A percentile compares a stretch with the other conserved stretches of the same genome.
Conservation (phyloP, 805 yeast species). For the Saccharomycopsis microspora region DNA sequence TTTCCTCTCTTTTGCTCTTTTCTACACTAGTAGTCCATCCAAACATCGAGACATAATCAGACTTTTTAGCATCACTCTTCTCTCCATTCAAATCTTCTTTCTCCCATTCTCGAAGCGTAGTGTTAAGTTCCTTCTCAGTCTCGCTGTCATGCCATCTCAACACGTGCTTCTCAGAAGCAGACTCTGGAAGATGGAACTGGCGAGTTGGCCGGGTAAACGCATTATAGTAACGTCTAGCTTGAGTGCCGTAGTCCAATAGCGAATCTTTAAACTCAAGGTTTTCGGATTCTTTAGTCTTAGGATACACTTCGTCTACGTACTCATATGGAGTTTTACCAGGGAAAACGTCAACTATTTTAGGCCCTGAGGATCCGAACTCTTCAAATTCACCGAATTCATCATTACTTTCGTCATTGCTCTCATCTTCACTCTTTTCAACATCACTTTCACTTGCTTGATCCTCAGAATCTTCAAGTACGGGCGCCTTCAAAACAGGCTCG, state of each 20-base stretch:
- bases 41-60: conserved; percentile 13
- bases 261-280: neutral
- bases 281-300: no score
- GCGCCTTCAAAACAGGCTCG: no score
- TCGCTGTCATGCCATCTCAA: conserved; percentile 11
- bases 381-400: conserved; percentile 12
- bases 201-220: conserved; percentile 10
- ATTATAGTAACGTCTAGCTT: conserved; percentile 11
- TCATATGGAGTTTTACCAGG: no score
- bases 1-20: neutral
- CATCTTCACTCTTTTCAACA: no score
- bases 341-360: no score
- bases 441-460: no score
- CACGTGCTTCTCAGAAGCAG: neutral
- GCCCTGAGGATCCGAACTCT: neutral
- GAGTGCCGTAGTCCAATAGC: conserved; percentile 8
- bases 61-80: neutral
- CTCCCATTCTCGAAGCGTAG: conserved; percentile 7
- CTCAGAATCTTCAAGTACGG: no score
- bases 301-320: no score
- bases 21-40: conserved; percentile 15
- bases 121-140: conserved; percentile 7
- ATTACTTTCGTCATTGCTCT: no score
- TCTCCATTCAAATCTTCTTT: neutral
- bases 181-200: conserved; percentile 3